phyloP scores from a whole-genome alignment of 441 rosid species.

The Croton setiger region DNA sequence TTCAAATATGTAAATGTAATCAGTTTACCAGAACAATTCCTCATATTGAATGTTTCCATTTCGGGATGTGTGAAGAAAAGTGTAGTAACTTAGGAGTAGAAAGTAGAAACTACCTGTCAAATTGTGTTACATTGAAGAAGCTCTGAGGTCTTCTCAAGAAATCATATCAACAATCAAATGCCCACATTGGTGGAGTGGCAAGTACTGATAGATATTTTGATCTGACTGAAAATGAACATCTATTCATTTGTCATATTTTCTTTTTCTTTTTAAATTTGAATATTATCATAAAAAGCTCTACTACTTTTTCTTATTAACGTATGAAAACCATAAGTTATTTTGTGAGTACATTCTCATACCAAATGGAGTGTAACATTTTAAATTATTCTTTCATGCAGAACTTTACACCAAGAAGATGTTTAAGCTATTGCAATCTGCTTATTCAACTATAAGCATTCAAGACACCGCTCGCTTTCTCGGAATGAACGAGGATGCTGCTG shows the following conservation, averaged over 20 bases:
- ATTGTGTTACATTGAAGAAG: not conserved
- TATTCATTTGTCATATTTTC: not conserved
- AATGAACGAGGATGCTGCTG: slow-evolving; percentile 76
- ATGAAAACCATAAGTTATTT: not conserved
- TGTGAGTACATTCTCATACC: not conserved
- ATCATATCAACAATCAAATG: slow-evolving; percentile 9
- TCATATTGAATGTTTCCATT: not conserved
- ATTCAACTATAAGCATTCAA: slow-evolving; percentile 66
- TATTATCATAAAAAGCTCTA: not conserved
- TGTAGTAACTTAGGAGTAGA: not conserved
- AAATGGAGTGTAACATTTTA: not conserved
- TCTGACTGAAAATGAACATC: not conserved
- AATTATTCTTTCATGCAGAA: slow-evolving; percentile 43
- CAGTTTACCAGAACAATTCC: not conserved
- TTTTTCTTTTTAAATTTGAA: not conserved
- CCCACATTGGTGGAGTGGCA: slow-evolving; percentile 6
- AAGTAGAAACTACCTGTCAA: not conserved
- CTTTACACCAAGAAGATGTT: slow-evolving; percentile 81
- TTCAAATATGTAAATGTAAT: not conserved
- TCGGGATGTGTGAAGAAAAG: not conserved
- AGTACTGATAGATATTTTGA: not conserved
- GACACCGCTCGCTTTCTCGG: slow-evolving; percentile 82
- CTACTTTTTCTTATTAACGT: not conserved
- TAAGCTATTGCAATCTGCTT: slow-evolving; percentile 72
- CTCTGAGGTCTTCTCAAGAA: not conserved